These are phyloP conservation scores for Mycena alexandri DNA, from an alignment of 768 basidiomycete genomes.

Conservation along the genomic window DNA sequence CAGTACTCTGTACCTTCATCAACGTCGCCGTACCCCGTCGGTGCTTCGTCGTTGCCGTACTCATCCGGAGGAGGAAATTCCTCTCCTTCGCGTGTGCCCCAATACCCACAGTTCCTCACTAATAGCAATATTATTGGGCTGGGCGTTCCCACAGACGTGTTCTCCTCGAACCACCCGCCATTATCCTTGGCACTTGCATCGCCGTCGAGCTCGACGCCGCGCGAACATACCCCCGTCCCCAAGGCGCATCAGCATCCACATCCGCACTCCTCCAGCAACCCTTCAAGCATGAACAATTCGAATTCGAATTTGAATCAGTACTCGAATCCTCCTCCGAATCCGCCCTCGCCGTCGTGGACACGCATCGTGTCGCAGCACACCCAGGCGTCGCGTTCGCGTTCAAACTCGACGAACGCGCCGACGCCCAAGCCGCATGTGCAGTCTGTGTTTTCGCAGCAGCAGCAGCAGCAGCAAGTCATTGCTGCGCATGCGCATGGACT, in stretches of 20 bases:
- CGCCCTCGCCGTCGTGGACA: conserved; percentile 53
- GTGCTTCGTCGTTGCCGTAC: conserved; percentile 15
- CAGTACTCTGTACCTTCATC: conserved; percentile 13
- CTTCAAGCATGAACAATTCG: too few relatives aligned
- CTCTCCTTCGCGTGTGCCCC: conserved; percentile 56
- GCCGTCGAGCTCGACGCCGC: conserved; percentile 27
- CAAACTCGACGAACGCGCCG: conserved; percentile 48
- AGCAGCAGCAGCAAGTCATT: conserved; percentile 33
- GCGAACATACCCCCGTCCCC: conserved; percentile 33
- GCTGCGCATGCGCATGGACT: conserved; percentile 17
- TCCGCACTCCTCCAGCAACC: too few relatives aligned
- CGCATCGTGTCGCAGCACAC: conserved; percentile 45
- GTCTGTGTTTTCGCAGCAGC: conserved; percentile 37
- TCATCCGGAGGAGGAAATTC: conserved; percentile 29
- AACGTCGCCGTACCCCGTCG: conserved; percentile 19
- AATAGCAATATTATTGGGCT: conserved; percentile 47
- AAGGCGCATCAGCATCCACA: conserved; percentile 1
- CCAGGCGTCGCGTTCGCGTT: conserved; percentile 40
- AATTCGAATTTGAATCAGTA: neutral
- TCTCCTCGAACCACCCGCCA: conserved; percentile 55
- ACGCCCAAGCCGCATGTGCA: conserved; percentile 37
- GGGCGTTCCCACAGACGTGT: conserved; percentile 57
- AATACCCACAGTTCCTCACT: conserved; percentile 48
- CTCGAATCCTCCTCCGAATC: conserved; percentile 3
- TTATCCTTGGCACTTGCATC: conserved; percentile 22